These are phyloP conservation scores for Termitomyces sp. DNA, from an alignment of 768 basidiomycete genomes.

Conservation along the genomic window DNA sequence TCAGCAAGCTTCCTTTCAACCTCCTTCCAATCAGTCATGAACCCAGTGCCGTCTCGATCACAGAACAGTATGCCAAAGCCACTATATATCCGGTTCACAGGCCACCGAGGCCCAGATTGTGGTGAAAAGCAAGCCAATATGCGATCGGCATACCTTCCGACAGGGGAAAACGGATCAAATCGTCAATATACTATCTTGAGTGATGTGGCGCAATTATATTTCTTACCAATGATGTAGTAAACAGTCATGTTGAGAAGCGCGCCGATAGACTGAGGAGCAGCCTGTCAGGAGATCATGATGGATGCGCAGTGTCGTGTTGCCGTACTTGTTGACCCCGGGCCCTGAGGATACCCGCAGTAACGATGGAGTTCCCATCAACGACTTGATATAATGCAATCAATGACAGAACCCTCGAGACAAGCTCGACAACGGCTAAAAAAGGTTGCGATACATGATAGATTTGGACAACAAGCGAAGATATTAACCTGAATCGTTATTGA, in stretches of 20 bases:
- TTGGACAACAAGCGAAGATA: background rate
- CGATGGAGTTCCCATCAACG: background rate
- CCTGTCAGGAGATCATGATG: background rate
- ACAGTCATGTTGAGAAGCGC: constrained; percentile 27
- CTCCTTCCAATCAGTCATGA: no score
- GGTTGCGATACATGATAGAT: background rate
- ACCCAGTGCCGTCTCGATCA: constrained; percentile 34
- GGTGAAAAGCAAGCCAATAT: constrained; percentile 50
- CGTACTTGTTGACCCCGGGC: background rate
- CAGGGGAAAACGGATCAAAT: background rate
- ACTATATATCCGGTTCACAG: constrained; percentile 63
- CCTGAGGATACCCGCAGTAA: background rate
- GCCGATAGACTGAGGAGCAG: constrained; percentile 46
- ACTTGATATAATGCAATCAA: background rate
- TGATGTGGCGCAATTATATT: no score
- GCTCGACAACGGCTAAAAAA: constrained; percentile 23
- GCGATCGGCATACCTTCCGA: constrained; percentile 50
- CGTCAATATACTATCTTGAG: background rate
- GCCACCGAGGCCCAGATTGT: constrained; percentile 41
- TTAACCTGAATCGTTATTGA: constrained; percentile 3
- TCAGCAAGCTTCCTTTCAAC: constrained; percentile 19
- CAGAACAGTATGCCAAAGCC: constrained; percentile 36
- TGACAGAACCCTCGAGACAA: constrained; percentile 42
- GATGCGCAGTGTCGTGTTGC: background rate
- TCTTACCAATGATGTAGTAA: constrained; percentile 10